Conservation (phyloP, 164 flowering plant species). For the Magnolia sinica region DNA sequence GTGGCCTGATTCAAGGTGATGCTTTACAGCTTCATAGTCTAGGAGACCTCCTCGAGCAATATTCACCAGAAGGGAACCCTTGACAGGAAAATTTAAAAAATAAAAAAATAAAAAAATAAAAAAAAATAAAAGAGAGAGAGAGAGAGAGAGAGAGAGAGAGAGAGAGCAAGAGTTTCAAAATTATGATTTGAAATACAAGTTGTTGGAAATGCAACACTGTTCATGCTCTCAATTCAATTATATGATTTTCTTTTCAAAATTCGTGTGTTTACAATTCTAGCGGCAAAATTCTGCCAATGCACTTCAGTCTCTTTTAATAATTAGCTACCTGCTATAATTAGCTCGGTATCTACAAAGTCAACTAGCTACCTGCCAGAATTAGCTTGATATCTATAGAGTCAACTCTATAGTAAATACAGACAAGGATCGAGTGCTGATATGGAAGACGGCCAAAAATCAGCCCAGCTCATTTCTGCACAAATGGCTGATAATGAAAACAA, state of each 20-base stretch:
- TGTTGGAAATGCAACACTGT: neutral
- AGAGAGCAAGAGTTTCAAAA: too few relatives aligned
- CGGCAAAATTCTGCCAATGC: too few relatives aligned
- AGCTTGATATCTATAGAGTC: too few relatives aligned
- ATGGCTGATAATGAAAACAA: neutral
- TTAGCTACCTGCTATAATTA: too few relatives aligned
- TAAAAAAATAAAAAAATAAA: too few relatives aligned
- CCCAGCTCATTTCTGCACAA: neutral
- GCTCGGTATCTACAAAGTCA: too few relatives aligned
- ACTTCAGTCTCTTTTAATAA: too few relatives aligned
- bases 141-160: neutral
- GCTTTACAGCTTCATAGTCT: slow-evolving; percentile 60
- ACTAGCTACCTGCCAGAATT: too few relatives aligned
- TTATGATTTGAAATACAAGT: neutral
- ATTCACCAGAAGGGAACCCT: slow-evolving; percentile 82
- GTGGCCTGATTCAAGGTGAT: slow-evolving; percentile 68
- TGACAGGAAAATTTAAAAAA: neutral
- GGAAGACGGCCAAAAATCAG: neutral
- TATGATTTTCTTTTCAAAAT: neutral
- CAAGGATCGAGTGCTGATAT: neutral
- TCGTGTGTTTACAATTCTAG: too few relatives aligned
- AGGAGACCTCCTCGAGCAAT: slow-evolving; percentile 86
- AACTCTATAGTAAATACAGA: neutral
- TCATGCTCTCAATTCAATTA: neutral
- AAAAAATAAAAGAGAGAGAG: too few relatives aligned